Base-by-base conservation (phyloP, 169 alveolate species). In the Plasmodium reichenowi region DNA sequence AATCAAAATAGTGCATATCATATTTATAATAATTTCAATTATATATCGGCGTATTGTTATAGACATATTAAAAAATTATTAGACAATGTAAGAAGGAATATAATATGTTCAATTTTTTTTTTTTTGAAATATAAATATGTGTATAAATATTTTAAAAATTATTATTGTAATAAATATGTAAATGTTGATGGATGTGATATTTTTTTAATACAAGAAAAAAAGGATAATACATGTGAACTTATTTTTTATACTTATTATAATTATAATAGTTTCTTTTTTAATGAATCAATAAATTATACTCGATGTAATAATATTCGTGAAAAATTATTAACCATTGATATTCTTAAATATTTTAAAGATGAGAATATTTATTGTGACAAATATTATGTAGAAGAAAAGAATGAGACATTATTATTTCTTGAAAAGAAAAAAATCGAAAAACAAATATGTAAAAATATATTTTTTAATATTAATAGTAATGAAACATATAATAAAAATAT, bases 401-500 rank as follows among this genome's bases (percentile, higher is more conserved):
- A 68, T 5, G 20, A 32, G 8, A 43, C 4, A 32, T 17, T 7
- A 68, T 13, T 38, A 38, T 17, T 9, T 64, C 13, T 64, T 26
- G 59, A 68, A 17, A 45, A 68, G 17, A 71, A 24, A 22, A 20
- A 22, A 50, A 15, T 20, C 5, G 80, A 71, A 50, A 71, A 71
- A 12, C 29, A 71, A 7, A 71, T 71, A 71, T 71, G 80, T 71
- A 45, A 47, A 48, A 15, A 71, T 9, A 71, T 71, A 20, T 71
- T 71, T 20, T 71, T 17, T 50, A 71, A 71, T 71, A 47, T 71
- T 6, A 71, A 71, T 71, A 38, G 47, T 38, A 71, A 71, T 71
- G 67, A 50, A 20, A 12, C 12, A 1, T 22, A 13, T 48, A 17
- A 43, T 29, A 71, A 24, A 71, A 71, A 48, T 71, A 47, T 71